Base-by-base conservation (phyloP, 2,329 filamentous ascomycete species). In the Colletotrichum sp. region DNA sequence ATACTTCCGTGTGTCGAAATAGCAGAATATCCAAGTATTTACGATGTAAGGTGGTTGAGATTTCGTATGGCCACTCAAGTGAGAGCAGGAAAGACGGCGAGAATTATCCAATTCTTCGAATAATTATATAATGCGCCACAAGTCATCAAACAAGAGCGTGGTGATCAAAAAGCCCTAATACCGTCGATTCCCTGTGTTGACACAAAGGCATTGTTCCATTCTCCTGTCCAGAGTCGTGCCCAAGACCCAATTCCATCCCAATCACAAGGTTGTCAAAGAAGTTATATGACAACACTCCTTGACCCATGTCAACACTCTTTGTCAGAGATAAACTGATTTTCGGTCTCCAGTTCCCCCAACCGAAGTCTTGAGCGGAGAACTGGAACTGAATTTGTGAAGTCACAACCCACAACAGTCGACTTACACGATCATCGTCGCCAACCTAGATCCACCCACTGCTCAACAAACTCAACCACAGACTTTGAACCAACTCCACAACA, bases 1-100 rank as follows among this genome's bases (percentile, higher is more conserved):
- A n/a, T n/a, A n/a, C n/a, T n/a, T n/a, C n/a, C n/a, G n/a, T n/a
- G n/a, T n/a, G n/a, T n/a, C n/a, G n/a, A 49, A 21, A 49, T 13
- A 7, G n/a, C 10, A 21, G 44, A 21, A 21, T n/a, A n/a, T n/a
- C n/a, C n/a, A n/a, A n/a, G n/a, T n/a, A n/a, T n/a, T n/a, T n/a
- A n/a, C n/a, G n/a, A n/a, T n/a, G n/a, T n/a, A n/a, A n/a, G n/a
- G n/a, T n/a, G 6, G 44, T 21, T 21, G 39, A 21, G 21, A n/a
- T 49, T 5, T n/a, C 9, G 3, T 49, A 4, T 21, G 44, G 2
- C 1, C 3, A 49, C 18, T 49, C 9, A 49, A 21, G 2, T 0
- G 6, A 49, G 18, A 49, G 6, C 4, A 7, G 1, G 18, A 49
- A n/a, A n/a, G n/a, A 9, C 2, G 12, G 3, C 9, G 39, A 1